phyloP scores from a whole-genome alignment of 805 yeast genomes.

The Suhomyces xylopsoci region DNA sequence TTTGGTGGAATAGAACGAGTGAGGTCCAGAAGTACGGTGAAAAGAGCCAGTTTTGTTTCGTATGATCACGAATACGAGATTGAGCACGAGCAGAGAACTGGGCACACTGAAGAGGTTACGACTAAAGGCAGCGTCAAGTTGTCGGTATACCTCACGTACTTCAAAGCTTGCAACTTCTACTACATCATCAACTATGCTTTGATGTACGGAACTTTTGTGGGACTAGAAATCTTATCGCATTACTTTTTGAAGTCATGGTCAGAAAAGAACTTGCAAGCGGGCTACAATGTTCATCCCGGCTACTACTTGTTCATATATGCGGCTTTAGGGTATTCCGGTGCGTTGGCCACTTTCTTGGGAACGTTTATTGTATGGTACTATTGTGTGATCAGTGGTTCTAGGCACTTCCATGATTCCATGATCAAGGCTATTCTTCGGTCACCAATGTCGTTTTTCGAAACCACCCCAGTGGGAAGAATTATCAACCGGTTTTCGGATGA shows the following conservation, averaged over 20 bases:
- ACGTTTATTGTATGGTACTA: conserved; percentile 30
- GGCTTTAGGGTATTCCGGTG: conserved; percentile 26
- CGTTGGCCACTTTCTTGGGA: conserved; percentile 24
- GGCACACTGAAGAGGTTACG: conserved; percentile 14
- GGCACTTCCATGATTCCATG: conserved; percentile 36
- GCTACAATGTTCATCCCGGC: conserved; percentile 22
- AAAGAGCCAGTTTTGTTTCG: conserved; percentile 31
- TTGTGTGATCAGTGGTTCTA: conserved; percentile 30
- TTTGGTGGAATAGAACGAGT: conserved; percentile 16
- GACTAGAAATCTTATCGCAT: conserved; percentile 21
- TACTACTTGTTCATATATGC: conserved; percentile 26
- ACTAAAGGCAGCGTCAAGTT: conserved; percentile 28
- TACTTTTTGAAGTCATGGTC: conserved; percentile 37
- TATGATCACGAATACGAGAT: conserved; percentile 30
- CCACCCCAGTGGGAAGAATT: conserved; percentile 40
- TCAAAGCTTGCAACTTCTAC: conserved; percentile 30
- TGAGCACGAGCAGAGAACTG: conserved; percentile 13
- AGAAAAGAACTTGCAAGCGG: conserved; percentile 24
- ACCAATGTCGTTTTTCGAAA: conserved; percentile 42
- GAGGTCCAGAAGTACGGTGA: conserved; percentile 15
- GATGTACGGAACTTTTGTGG: conserved; percentile 18
- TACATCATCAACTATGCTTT: conserved; percentile 23
- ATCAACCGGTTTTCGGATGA: conserved; percentile 40
- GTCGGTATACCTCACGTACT: conserved; percentile 25
- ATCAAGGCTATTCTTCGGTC: conserved; percentile 32